A percentile compares a stretch with the other conserved stretches of the same genome.
These are phyloP conservation scores for Yamadazyma blattariae DNA, from an alignment of 1,139 yeast species.

Conservation along the genomic window DNA sequence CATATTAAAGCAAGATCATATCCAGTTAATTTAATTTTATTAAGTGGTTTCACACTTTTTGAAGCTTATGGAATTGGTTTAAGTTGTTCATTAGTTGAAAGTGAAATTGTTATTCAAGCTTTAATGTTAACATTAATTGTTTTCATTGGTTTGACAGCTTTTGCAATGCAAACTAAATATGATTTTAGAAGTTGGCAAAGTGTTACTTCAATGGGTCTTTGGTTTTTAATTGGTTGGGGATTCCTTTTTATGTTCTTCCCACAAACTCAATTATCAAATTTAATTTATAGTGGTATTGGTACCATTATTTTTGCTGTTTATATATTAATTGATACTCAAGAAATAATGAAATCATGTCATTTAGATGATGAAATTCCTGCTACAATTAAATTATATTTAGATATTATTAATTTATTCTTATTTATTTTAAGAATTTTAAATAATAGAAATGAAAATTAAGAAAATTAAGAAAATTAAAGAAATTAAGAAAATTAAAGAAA, in stretches of 20 bases:
- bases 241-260: slow-evolving; percentile 70
- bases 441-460: slow-evolving; percentile 19
- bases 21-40: slow-evolving; percentile 56
- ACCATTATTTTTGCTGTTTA: slow-evolving; percentile 73
- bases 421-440: slow-evolving; percentile 70
- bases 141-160: slow-evolving; percentile 70
- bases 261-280: slow-evolving; percentile 47
- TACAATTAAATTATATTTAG: slow-evolving; percentile 74
- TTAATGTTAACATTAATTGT: slow-evolving; percentile 64
- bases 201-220: slow-evolving; percentile 55
- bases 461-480: neutral
- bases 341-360: slow-evolving; percentile 73
- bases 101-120: slow-evolving; percentile 68
- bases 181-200: slow-evolving; percentile 78
- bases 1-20: slow-evolving; percentile 59
- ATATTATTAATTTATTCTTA: slow-evolving; percentile 75
- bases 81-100: slow-evolving; percentile 61
- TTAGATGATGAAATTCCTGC: slow-evolving; percentile 87
- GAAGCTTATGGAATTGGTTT: slow-evolving; percentile 77
- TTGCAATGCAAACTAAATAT: slow-evolving; percentile 81
- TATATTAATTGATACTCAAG: slow-evolving; percentile 78
- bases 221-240: slow-evolving; percentile 73
- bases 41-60: slow-evolving; percentile 65
- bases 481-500: neutral
- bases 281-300: slow-evolving; percentile 69